Base-by-base conservation (phyloP, 2,329 filamentous ascomycete genomes). In the Botrytis deweyae region DNA sequence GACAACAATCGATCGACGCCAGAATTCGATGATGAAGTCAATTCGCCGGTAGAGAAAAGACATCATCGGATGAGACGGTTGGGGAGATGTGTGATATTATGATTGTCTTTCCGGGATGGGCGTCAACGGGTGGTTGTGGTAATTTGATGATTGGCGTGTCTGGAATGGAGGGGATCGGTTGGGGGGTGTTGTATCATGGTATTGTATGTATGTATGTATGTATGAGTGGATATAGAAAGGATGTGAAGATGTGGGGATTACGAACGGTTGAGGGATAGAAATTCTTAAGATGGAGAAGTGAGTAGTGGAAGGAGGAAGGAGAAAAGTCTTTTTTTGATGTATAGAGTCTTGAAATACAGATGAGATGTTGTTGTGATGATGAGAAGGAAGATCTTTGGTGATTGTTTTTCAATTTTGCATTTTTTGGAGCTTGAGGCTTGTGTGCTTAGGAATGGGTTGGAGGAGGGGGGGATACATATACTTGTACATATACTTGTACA, bases 1-100 rank as follows among this genome's bases (percentile, higher is more conserved):
- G 89, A 91, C 75, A 83, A 78, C 40, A 73, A 72, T 10, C 69
- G 67, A 25, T 67, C 70, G 44, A 70, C 76, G 22, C 71, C 63
- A 9, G 71, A 72, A 46, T 29, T 46, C 25, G 71, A 72, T 16
- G 71, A 72, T 61, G 71, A 72, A 22, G 33, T 68, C 42, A 33
- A 72, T 40, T 61, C 63, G 52, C 71, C 71, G 38, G 44, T 58
- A 25, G 71, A 72, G 25, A 72, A 72, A 40, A 68, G 46, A 58
- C 29, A 72, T 59, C 63, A 70, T 62, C 55, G 64, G 63, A 72
- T 55, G 29, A 68, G 38, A 36, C 58, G 22, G 29, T 68, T 72
- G 36, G 71, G 71, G 49, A 68, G 63, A 61, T 72, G 71, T 68
- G 71, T 72, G 36, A 72, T 72, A 46, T 72, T 72, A 72, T 72